Evolutionary conservation across 768 basidiomycete species (phyloP).

Genomic region (Rhizopogon salebrosus): DNA sequence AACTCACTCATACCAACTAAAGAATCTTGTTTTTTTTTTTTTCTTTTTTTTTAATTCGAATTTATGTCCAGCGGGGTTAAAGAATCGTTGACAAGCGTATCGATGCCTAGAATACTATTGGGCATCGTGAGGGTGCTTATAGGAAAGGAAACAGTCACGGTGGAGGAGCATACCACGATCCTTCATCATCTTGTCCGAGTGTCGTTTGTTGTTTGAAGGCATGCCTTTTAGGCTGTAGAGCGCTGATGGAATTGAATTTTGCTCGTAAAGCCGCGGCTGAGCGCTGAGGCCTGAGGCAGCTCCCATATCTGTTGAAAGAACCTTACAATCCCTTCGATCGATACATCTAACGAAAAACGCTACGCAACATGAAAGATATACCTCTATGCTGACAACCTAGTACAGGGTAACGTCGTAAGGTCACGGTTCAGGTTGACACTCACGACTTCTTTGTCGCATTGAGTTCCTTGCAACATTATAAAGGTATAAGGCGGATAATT

Average conservation of each 20-base stretch:
- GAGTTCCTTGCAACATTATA: constrained; percentile 50
- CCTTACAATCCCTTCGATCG: constrained; percentile 57
- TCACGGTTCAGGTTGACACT: constrained; percentile 19
- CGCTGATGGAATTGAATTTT: constrained; percentile 34
- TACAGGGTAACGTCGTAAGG: neutral
- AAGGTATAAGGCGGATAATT: constrained; percentile 55
- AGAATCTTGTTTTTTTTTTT: too few species aligned
- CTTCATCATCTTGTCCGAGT: constrained; percentile 74
- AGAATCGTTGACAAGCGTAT: constrained; percentile 82
- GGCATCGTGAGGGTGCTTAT: neutral
- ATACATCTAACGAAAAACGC: constrained; percentile 73
- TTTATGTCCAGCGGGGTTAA: too few species aligned
- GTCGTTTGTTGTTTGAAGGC: constrained; percentile 75
- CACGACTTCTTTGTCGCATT: constrained; percentile 67
- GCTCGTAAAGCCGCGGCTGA: neutral
- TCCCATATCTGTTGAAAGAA: constrained; percentile 85
- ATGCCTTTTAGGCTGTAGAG: constrained; percentile 84
- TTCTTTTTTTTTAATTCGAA: too few species aligned
- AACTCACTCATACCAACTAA: constrained; percentile 70
- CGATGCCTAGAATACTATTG: constrained; percentile 40
- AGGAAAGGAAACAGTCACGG: neutral
- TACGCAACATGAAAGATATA: constrained; percentile 73
- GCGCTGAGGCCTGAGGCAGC: constrained; percentile 8
- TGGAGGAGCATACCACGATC: constrained; percentile 46
- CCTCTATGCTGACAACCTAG: constrained; percentile 48